These are phyloP conservation scores for Boletus calvinii DNA, from an alignment of 1,284 basidiomycete genomes.

Conservation along the genomic window DNA sequence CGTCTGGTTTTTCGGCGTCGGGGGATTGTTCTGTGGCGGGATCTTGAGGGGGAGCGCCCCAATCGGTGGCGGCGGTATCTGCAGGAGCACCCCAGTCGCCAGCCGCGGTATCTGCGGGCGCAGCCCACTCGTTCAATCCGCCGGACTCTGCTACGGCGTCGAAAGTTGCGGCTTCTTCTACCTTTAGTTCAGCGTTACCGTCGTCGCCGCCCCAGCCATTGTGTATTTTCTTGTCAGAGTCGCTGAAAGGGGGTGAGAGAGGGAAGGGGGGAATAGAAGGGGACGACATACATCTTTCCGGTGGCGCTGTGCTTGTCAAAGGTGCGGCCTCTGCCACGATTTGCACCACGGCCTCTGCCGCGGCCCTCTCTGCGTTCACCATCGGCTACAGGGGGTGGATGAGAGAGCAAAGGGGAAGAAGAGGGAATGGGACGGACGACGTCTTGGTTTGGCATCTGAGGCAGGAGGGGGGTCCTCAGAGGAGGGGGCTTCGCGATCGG, in stretches of 20 bases:
- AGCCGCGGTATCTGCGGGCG: slow-evolving; percentile 28
- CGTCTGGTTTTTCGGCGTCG: slow-evolving; percentile 41
- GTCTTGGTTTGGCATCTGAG: slow-evolving; percentile 45
- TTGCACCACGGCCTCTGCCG: slow-evolving; percentile 45
- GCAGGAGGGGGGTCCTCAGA: slow-evolving; percentile 34
- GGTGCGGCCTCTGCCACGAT: slow-evolving; percentile 64
- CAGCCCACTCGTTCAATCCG: slow-evolving; percentile 44
- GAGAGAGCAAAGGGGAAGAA: slow-evolving; percentile 4
- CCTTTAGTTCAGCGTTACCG: slow-evolving; percentile 72
- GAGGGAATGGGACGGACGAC: slow-evolving; percentile 43
- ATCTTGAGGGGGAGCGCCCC: slow-evolving; percentile 39
- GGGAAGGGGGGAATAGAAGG: slow-evolving; percentile 22
- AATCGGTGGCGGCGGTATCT: slow-evolving; percentile 34
- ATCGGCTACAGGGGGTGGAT: slow-evolving; percentile 43
- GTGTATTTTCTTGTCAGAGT: slow-evolving; percentile 89
- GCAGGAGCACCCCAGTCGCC: slow-evolving; percentile 43
- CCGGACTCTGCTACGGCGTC: slow-evolving; percentile 54
- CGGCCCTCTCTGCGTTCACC: slow-evolving; percentile 46
- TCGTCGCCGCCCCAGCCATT: slow-evolving; percentile 93
- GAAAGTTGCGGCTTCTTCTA: slow-evolving; percentile 64
- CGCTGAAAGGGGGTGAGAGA: slow-evolving; percentile 44
- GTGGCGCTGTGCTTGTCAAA: slow-evolving; percentile 84
- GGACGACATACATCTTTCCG: slow-evolving; percentile 72
- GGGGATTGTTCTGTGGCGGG: slow-evolving; percentile 36
- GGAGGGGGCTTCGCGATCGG: slow-evolving; percentile 46